Evolutionary conservation across 257 asterid species (phyloP), one percentile per base, ranked within the genome.

Genomic region (Jaltomata sinuosa): DNA sequence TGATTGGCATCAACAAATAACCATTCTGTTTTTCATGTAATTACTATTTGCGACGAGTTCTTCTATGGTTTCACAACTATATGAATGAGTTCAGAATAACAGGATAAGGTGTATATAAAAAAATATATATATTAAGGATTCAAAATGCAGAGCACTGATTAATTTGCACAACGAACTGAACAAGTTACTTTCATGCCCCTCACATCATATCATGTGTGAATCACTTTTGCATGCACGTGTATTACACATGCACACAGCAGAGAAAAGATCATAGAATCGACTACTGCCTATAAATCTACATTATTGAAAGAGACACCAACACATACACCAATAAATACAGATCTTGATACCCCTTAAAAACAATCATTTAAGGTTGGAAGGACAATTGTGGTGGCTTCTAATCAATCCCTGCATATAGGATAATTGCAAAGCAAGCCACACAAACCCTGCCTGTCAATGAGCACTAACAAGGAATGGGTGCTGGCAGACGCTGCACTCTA

Each of bases 401-500:
- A 22, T 45, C 80, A 49, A 72, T 42, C 80, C 34, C n/a, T 3
- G 21, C 57, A 45, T 14, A 42, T 74, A 22, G 14, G 55, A 72
- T 40, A 1, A 72, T 0, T 25, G 34, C 57, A 42, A 22, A 74
- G 15, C 2, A 25, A 45, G 45, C 11, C 40, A 74, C 14, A 49
- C n/a, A 3, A 8, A 42, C 25, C 36, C 21, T 11, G 59, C 81
- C 80, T 29, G 64, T 91, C 92, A 93, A 79, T 91, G 89, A 84
- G 93, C 94, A 84, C 88, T 84, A 25, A 94, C 94, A 59, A 91
- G 95, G 92, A 95, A 95, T 2, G 95, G 93, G 50, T 95, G 97
- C 87, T 95, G 98, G 92, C 98, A 95, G 38, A 95, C 95, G 36
- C 98, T 90, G 91, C 98, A 95, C 89, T 94, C 97, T 80, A 94